phyloP scores from a whole-genome alignment of 2,329 filamentous ascomycete genomes.

The Aspergillus proliferans region DNA sequence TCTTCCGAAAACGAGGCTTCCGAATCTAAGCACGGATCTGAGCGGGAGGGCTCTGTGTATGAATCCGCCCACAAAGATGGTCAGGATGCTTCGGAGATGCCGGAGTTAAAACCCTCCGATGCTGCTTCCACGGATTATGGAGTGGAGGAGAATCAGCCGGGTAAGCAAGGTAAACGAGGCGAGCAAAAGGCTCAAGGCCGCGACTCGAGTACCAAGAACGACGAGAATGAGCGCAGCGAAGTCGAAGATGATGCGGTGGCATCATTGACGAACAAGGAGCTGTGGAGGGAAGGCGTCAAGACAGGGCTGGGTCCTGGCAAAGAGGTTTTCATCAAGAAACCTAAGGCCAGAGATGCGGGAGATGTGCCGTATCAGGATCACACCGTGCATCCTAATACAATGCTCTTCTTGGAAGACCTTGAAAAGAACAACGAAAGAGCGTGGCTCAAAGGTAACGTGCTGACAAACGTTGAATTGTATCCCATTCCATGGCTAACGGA shows the following conservation, averaged over 20 bases:
- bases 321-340: conserved; percentile 57
- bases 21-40: background rate
- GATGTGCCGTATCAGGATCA: conserved; percentile 52
- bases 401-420: conserved; percentile 55
- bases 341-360: conserved; percentile 56
- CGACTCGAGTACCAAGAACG: background rate
- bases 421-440: conserved; percentile 56
- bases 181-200: conserved; percentile 1
- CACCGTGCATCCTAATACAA: conserved; percentile 58
- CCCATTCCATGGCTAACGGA: conserved; percentile 2
- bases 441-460: conserved; percentile 55
- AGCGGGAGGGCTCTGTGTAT: background rate
- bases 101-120: conserved; percentile 4
- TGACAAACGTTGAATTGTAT: background rate
- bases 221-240: conserved; percentile 62
- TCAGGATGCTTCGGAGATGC: conserved; percentile 2
- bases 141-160: background rate
- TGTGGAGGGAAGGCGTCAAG: conserved; percentile 53
- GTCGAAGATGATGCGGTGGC: conserved; percentile 61
- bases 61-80: conserved; percentile 11
- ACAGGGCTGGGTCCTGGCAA: conserved; percentile 53
- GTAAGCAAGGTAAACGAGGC: background rate
- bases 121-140: conserved; percentile 1
- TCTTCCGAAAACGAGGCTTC: conserved; percentile 28
- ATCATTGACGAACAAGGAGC: conserved; percentile 38